Base-by-base conservation (phyloP, 2,329 filamentous ascomycete genomes). In the Xylaria sp. region DNA sequence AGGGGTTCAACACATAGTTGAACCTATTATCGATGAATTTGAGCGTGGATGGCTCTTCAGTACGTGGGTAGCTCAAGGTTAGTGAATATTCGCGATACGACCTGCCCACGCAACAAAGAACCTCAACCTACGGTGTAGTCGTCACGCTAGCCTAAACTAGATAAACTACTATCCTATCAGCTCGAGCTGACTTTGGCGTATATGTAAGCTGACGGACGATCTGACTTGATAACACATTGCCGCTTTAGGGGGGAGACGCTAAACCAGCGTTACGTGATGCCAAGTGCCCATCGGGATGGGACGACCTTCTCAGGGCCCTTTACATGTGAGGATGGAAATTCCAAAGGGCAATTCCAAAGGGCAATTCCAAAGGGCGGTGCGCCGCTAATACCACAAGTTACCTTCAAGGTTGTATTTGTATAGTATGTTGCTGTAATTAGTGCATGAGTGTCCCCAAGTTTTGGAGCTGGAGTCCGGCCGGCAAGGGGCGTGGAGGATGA, bases 141-240 rank as follows among this genome's bases (percentile, higher is more conserved):
- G 28, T 9, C 12, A 43, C 6, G 23, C 40, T 43, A 14, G 11
- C 40, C 40, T 21, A 21, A 17, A 11, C 8, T 21, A 43, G 40
- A n/a, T 9, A 37, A 38, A 14, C 17, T 47, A 8, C 12, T 2
- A 28, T 17, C 23, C 8, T 25, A 7, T 12, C 15, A 58, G 54
- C 60, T 54, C 42, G 47, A 49, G 37, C 28, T 19, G 50, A 14
- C 33, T 31, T 38, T 50, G 54, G 49, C 49, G 40, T 58, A 51
- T 52, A 28, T 33, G 17, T 55, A 64, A 63, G 61, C 61, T 63
- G 50, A 63, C 52, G 25, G 52, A n/a, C 19, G 46, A 53, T 49
- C 42, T 54, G 42, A 57, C 51, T 23, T 49, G 61, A 57, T 45
- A 47, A 57, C 57, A 28, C 46, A 53, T 64, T 61, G 37, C 61